Evolutionary conservation across 176 grass and related monocot genomes (phyloP).

Genomic region (barley (Hordeum vulgare)): MorexV3_pseudomolecules_assembly NC_058522.1:5256325-5256824

Average conservation of each 20-base stretch:
- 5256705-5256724: background rate
- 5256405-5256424: no score
- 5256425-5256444: no score
- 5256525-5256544: background rate
- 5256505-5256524: background rate
- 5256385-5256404: no score
- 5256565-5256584: background rate
- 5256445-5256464: background rate
- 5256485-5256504: background rate
- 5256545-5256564: background rate
- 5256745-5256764: constrained; percentile 17
- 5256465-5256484: background rate
- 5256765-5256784: background rate
- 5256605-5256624: background rate
- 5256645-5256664: no score
- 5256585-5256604: background rate
- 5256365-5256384: no score
- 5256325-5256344: no score
- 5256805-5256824: background rate
- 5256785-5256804: background rate
- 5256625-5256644: background rate
- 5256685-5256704: background rate
- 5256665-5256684: no score
- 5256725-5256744: background rate
- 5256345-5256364: no score